Evolutionary conservation across 441 rosid species (phyloP), one percentile per base, ranked within the genome.

Genomic region (Biscutella auriculata): DNA sequence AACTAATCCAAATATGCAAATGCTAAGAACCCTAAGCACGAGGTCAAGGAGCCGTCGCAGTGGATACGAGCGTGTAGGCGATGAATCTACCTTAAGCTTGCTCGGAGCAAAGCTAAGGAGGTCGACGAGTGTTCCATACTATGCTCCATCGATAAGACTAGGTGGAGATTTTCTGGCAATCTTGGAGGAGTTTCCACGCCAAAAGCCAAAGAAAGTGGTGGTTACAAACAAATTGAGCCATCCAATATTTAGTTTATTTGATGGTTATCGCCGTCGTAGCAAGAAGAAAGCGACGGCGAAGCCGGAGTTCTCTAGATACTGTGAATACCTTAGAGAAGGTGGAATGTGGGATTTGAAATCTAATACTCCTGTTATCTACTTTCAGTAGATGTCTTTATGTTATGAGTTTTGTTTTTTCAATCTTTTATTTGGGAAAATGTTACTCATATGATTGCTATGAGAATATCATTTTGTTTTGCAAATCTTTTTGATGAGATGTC

Each of bases 311-410:
- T 58, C 53, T 9, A 58, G 63, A 4, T 58, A 58, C 15, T 5
- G 5, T 14, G 63, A 58, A 8, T 58, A 58, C 5, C 35, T 58
- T 13, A 58, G 19, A 35, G 63, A 58, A 58, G 53, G 63, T 58
- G 63, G 53, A 9, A 58, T 58, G 63, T 58, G 63, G 63, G 63
- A 58, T 3, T 23, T 53, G 4, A 45, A 15, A 5, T 33, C 63
- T 34, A 45, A 58, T 23, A 9, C 41, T 13, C 63, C 63, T 12
- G 15, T 14, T 25, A 58, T 58, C 9, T 58, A 58, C 26, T 58
- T 33, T 26, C 45, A 58, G 29, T 58, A 56, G 34, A 32, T 41
- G 0, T 2, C n/a, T n/a, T 29, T 29, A 6, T 8, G 34, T 30
- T 30, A 16, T 16, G 10, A n/a, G n/a, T n/a, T n/a, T n/a, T n/a